These are phyloP conservation scores for Linnemannia hyalina DNA, from an alignment of 192 early-diverging fungal species.

Conservation along the genomic window DNA sequence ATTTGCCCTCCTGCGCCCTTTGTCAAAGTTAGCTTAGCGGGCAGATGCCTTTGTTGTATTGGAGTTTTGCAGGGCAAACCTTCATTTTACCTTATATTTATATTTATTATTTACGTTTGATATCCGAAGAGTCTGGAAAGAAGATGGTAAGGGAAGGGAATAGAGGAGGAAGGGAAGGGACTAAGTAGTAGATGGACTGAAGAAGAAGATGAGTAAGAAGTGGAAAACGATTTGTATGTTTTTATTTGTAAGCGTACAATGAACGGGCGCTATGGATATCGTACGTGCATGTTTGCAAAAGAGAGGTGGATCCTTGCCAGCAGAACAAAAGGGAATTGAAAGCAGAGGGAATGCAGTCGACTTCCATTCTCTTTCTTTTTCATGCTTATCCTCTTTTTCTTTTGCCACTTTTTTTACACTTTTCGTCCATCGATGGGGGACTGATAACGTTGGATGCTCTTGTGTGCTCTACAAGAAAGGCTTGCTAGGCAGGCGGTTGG, in stretches of 20 bases:
- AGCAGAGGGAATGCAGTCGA: neutral
- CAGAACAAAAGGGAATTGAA: neutral
- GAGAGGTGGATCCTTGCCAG: neutral
- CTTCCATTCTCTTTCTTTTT: neutral
- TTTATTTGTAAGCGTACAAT: neutral
- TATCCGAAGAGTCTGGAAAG: neutral
- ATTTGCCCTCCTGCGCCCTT: neutral
- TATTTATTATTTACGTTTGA: conserved; percentile 4
- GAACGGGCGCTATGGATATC: neutral
- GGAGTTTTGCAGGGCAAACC: neutral
- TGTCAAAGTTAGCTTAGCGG: neutral
- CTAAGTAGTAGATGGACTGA: neutral
- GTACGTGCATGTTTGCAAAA: no score
- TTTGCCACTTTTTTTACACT: neutral
- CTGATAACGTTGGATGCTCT: neutral
- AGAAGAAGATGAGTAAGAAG: neutral
- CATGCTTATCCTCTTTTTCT: neutral
- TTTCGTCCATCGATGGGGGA: neutral
- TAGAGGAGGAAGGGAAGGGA: neutral
- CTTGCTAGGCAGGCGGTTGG: neutral
- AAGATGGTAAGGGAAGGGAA: neutral
- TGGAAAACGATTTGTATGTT: neutral
- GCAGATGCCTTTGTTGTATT: neutral
- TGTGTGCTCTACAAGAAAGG: neutral
- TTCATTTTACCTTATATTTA: neutral